Base-by-base conservation (phyloP, 257 asterid species). In the Lantana camara region DNA sequence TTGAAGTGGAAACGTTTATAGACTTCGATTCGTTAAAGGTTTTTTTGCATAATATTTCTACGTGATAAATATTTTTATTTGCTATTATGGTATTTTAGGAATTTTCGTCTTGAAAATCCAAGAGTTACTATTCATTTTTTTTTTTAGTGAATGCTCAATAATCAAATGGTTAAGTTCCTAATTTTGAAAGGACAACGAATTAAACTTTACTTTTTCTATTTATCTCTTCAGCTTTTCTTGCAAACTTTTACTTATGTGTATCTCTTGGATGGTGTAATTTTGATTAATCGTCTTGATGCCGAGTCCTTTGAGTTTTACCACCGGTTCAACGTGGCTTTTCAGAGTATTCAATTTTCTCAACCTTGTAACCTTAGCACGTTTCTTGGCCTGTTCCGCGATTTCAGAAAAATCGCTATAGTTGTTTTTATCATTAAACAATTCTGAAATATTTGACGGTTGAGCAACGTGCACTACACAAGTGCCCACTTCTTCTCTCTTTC, bases 401-500 rank as follows among this genome's bases (percentile, higher is more conserved):
- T 77, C 89, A 14, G 89, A 72, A 30, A 80, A 41, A 60, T 83
- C 89, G 19, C 81, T 73, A 53, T 80, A 80, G 80, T 67, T 75
- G 65, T 41, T 69, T 29, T 62, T 73, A 53, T 77, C 86, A 0
- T 50, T 19, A 50, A 67, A 77, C 16, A 59, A 56, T 3, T 77
- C 78, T 0, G 72, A 7, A 12, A 3, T 29, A 0, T 68, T 64
- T 0, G 80, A 77, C 21, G 78, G 51, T 7, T 70, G 82, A 77
- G 86, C 30, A 67, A 61, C 0, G 86, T 80, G 32, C 89, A 80
- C 23, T 83, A 84, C 1, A 75, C 85, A 53, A 50, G 14, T 1
- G 82, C 89, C 89, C 89, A 83, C 14, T 79, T 83, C 0, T 83
- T 83, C 53, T 80, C 86, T 57, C 86, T 64, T n/a, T n/a, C 55